phyloP scores from a whole-genome alignment of 257 asterid species.

The Solanum appendiculatum region DNA sequence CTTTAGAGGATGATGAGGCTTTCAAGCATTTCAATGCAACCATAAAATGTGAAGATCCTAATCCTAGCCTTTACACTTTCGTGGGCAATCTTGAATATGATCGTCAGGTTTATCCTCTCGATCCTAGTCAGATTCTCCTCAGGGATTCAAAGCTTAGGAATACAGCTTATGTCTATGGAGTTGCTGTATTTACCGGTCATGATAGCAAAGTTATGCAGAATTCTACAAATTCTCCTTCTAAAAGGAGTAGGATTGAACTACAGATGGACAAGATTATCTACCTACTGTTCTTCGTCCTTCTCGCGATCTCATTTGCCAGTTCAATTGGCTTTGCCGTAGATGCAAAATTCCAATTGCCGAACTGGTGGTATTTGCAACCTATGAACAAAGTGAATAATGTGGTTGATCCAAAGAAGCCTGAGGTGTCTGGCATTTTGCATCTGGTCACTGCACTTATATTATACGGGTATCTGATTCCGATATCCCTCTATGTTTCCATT shows the following conservation, averaged over 20 bases:
- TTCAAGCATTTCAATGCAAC: slow-evolving; percentile 67
- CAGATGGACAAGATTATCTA: slow-evolving; percentile 92
- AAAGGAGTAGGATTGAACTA: slow-evolving; percentile 77
- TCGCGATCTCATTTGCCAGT: slow-evolving; percentile 66
- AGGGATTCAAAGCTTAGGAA: slow-evolving; percentile 94
- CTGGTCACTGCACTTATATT: slow-evolving; percentile 85
- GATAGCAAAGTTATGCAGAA: slow-evolving; percentile 97
- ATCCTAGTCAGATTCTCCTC: slow-evolving; percentile 87
- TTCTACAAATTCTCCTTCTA: slow-evolving; percentile 82
- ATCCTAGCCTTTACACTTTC: slow-evolving; percentile 75
- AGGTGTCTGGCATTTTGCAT: slow-evolving; percentile 61
- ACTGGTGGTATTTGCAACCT: slow-evolving; percentile 86
- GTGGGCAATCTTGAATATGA: slow-evolving; percentile 76
- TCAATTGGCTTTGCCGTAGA: slow-evolving; percentile 61
- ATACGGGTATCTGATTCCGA: slow-evolving; percentile 89
- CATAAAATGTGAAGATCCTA: slow-evolving; percentile 85
- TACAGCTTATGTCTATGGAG: slow-evolving; percentile 74
- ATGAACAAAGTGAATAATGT: slow-evolving; percentile 38
- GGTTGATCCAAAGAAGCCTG: slow-evolving; percentile 49
- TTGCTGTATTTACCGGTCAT: slow-evolving; percentile 75
- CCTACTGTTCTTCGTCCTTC: slow-evolving; percentile 61
- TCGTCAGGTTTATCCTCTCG: slow-evolving; percentile 57
- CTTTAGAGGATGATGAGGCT: slow-evolving; percentile 49
- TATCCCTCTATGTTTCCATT: slow-evolving; percentile 87
- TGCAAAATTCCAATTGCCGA: slow-evolving; percentile 63